Conservation (phyloP, 1,284 basidiomycete genomes). For the Ceratobasidium sp. region DNA sequence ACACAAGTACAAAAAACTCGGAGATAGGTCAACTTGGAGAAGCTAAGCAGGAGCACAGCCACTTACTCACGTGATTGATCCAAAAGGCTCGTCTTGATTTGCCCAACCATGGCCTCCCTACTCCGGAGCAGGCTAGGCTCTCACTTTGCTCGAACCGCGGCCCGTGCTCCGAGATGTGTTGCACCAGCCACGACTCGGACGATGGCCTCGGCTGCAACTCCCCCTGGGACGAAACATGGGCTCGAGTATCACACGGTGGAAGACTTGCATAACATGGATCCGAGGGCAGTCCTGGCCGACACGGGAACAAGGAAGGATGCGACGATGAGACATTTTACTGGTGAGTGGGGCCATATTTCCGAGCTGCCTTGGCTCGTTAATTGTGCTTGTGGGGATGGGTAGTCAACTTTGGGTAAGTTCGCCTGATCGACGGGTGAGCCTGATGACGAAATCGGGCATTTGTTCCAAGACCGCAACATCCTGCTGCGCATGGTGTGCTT, state of each 20-base stretch:
- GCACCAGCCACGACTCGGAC: background rate
- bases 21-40: too few relatives aligned
- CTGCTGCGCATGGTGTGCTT: slow-evolving; percentile 97
- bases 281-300: slow-evolving; percentile 81
- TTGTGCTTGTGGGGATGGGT: slow-evolving; percentile 20
- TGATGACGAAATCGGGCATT: slow-evolving; percentile 15
- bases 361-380: slow-evolving; percentile 14
- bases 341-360: slow-evolving; percentile 58
- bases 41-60: slow-evolving; percentile 16
- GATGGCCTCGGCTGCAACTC: slow-evolving; percentile 28
- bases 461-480: slow-evolving; percentile 87
- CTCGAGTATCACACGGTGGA: slow-evolving; percentile 71
- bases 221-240: slow-evolving; percentile 40
- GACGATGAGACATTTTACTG: slow-evolving; percentile 92
- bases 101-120: slow-evolving; percentile 41
- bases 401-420: slow-evolving; percentile 89
- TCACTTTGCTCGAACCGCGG: slow-evolving; percentile 30
- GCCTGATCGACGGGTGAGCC: slow-evolving; percentile 1
- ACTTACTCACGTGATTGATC: slow-evolving; percentile 23
- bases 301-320: slow-evolving; percentile 76
- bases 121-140: slow-evolving; percentile 35
- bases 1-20: too few relatives aligned
- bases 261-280: slow-evolving; percentile 80
- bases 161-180: slow-evolving; percentile 17
- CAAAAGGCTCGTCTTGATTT: slow-evolving; percentile 39